phyloP scores from a whole-genome alignment of 495 filamentous ascomycete species.

The Oidiodendron maius region DNA sequence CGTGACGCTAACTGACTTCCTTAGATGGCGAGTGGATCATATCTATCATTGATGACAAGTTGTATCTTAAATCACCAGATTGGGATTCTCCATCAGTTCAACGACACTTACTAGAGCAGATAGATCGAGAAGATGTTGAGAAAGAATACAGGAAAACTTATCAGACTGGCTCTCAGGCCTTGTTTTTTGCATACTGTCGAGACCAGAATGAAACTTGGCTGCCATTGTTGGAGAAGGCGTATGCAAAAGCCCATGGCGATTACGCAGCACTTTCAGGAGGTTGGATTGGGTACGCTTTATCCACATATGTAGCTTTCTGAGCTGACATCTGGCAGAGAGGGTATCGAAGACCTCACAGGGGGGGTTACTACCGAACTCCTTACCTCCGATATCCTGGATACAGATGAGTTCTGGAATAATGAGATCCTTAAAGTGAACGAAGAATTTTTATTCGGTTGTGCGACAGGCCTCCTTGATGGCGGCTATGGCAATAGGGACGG shows the following conservation, averaged over 20 bases:
- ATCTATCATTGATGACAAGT: constrained; percentile 74
- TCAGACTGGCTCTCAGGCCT: constrained; percentile 65
- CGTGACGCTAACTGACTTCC: neutral
- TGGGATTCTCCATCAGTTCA: constrained; percentile 47
- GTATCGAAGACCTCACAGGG: constrained; percentile 88
- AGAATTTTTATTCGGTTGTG: constrained; percentile 83
- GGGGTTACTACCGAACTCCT: constrained; percentile 81
- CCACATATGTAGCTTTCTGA: neutral
- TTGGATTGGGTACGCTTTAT: constrained; percentile 16
- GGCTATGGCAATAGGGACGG: constrained; percentile 53
- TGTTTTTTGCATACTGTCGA: constrained; percentile 84
- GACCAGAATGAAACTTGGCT: constrained; percentile 92
- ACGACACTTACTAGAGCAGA: constrained; percentile 35
- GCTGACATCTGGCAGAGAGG: constrained; percentile 51
- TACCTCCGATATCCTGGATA: constrained; percentile 79
- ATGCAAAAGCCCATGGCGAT: constrained; percentile 84
- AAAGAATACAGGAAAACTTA: constrained; percentile 71
- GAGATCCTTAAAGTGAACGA: constrained; percentile 81
- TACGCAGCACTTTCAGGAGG: constrained; percentile 15
- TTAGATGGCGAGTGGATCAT: constrained; percentile 85
- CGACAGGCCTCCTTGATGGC: constrained; percentile 45
- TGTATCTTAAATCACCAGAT: constrained; percentile 77
- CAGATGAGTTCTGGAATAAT: constrained; percentile 81
- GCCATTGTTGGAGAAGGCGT: constrained; percentile 90
- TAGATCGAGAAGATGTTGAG: constrained; percentile 56